Conservation (phyloP, 805 yeast genomes). For the Sugiyamaella mastotermitis region DNA sequence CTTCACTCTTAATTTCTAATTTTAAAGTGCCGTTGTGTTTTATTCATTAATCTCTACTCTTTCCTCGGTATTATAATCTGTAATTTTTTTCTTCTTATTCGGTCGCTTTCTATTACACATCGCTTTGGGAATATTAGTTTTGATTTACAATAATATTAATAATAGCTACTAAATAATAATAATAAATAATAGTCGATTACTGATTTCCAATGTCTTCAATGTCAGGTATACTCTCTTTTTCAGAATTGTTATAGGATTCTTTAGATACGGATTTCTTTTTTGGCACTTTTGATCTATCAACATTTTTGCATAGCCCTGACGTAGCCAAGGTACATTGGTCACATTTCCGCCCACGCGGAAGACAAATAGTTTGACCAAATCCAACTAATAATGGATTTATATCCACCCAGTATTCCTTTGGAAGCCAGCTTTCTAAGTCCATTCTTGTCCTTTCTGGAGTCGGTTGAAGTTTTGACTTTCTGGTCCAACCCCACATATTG, state of each 20-base stretch:
- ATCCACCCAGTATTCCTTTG: conserved; percentile 69
- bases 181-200: background rate
- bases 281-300: conserved; percentile 1
- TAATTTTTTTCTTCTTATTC: conserved; percentile 2
- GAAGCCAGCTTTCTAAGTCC: conserved; percentile 69
- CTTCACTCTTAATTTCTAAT: background rate
- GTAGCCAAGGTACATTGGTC: conserved; percentile 57
- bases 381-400: conserved; percentile 86
- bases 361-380: conserved; percentile 85
- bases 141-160: background rate
- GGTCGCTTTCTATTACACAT: background rate
- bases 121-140: background rate
- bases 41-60: conserved; percentile 1
- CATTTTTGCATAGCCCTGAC: conserved; percentile 42
- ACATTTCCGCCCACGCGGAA: conserved; percentile 61
- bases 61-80: background rate
- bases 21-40: conserved; percentile 3
- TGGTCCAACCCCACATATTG: conserved; percentile 76
- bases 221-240: background rate
- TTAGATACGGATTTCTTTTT: background rate
- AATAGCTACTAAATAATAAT: background rate
- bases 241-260: background rate
- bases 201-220: conserved; percentile 8
- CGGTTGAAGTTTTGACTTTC: conserved; percentile 27
- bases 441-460: conserved; percentile 74